phyloP scores from a whole-genome alignment of 768 basidiomycete genomes.

The Termitomyces sp. region DNA sequence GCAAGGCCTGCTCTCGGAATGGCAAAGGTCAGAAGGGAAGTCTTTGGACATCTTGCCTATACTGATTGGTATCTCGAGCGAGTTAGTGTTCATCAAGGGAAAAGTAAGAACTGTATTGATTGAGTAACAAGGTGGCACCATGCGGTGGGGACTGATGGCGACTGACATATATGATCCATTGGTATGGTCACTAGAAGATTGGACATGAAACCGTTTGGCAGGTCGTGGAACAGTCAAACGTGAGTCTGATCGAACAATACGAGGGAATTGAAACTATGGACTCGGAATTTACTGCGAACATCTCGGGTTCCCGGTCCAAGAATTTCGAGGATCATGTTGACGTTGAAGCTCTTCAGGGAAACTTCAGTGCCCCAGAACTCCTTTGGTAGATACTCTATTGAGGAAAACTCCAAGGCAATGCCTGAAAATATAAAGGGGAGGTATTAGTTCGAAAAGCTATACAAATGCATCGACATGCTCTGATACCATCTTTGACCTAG shows the following conservation, averaged over 20 bases:
- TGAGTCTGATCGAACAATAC: background rate
- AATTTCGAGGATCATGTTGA: conserved; percentile 3
- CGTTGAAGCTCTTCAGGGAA: conserved; percentile 5
- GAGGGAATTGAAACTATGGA: background rate
- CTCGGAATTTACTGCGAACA: conserved; percentile 8
- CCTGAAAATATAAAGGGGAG: too few species aligned
- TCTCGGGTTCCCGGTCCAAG: conserved; percentile 7
- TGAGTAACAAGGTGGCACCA: conserved; percentile 3
- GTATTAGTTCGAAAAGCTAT: too few species aligned
- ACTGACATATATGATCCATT: background rate
- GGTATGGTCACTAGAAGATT: background rate
- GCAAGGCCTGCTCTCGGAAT: background rate
- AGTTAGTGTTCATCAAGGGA: conserved; percentile 6
- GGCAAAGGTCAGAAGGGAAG: conserved; percentile 4
- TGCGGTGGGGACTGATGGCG: background rate
- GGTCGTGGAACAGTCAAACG: conserved; percentile 4
- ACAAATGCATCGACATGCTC: too few species aligned
- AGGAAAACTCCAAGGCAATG: too few species aligned
- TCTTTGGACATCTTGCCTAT: conserved; percentile 2
- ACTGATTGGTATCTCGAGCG: conserved; percentile 11
- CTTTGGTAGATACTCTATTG: too few species aligned
- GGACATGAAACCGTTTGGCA: conserved; percentile 2
- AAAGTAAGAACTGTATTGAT: conserved; percentile 9
- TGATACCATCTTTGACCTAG: too few species aligned
- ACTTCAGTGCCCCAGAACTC: conserved; percentile 5